Evolutionary conservation across 75 land plant species (phyloP).

Genomic region (Ceratopteris richardii): DNA sequence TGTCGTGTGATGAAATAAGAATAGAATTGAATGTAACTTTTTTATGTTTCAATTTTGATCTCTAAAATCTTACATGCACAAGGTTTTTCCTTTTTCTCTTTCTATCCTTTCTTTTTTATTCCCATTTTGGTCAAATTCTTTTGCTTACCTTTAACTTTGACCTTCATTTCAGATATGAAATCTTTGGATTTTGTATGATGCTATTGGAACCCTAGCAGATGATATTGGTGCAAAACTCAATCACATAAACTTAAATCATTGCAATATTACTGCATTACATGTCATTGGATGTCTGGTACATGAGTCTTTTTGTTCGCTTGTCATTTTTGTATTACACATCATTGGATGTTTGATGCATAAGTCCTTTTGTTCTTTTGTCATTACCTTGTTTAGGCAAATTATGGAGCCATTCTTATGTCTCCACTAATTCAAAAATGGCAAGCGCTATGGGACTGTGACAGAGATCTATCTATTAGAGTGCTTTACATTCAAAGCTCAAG

Average conservation of each 20-base stretch:
- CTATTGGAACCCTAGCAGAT: slow-evolving; percentile 97
- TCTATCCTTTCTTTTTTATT: no score
- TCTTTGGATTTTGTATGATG: slow-evolving; percentile 93
- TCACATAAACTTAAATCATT: slow-evolving; percentile 34
- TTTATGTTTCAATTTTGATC: no score
- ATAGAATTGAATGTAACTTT: no score
- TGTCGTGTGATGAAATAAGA: no score
- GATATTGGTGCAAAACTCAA: slow-evolving; percentile 92
- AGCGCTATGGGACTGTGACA: slow-evolving; percentile 78
- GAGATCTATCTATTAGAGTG: slow-evolving; percentile 97
- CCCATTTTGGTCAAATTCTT: background rate
- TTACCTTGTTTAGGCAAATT: slow-evolving; percentile 43
- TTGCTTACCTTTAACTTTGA: background rate
- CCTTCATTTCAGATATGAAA: slow-evolving; percentile 47
- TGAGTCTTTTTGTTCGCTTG: no score
- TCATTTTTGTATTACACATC: no score
- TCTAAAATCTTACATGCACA: no score
- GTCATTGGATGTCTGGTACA: no score
- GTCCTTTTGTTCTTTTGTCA: background rate
- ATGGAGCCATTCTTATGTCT: slow-evolving; percentile 92
- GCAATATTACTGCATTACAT: no score
- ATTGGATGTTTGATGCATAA: no score
- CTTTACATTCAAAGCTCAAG: slow-evolving; percentile 99
- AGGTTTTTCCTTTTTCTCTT: no score
- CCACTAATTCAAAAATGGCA: slow-evolving; percentile 96